Evolutionary conservation across 108 stramenopile genomes (phyloP), one percentile per base, ranked within the genome.

Genomic region (Cylindrotheca fusiformis): DNA sequence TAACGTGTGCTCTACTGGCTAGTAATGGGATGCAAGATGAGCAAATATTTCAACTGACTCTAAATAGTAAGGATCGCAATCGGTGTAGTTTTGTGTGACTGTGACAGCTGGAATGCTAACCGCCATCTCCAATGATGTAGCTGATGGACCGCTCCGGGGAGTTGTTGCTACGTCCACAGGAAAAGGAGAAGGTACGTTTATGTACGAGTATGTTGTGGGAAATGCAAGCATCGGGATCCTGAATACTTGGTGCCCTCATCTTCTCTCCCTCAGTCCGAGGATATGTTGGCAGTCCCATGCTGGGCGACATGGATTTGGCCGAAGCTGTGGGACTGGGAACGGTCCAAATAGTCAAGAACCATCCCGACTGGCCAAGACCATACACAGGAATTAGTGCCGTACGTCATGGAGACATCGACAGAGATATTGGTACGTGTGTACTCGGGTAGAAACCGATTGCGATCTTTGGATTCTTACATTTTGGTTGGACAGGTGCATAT

Each of bases 321-420:
- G 84, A 91, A 52, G 93, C 93, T 17, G 68, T 94, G 6, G 93
- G 93, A 17, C 60, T 69, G 51, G 93, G 93, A 25, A 68, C 68
- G 6, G 71, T 91, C 2, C 87, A 94, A 64, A 77, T 94, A 2
- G 93, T 94, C 26, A 94, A 94, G 55, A 95, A 91, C 56, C 93
- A 95, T 48, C 93, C 93, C 6, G 80, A 84, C 48, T 95, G 93
- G 93, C 82, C 86, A 0, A 80, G 72, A 18, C 93, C 93, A 20
- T 95, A 95, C 73, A 95, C 91, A 75, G 93, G 93, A 6, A 89
- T 95, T 31, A 87, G 90, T 24, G 71, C 74, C 0, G 86, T 95
- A 55, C 61, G 72, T 48, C 79, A 85, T 64, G 84, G 88, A 20
- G 93, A 91, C 65, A 78, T 95, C 62, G 90, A 90, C 79, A 75